Base-by-base conservation (phyloP, 768 basidiomycete genomes). In the Psilocybe sp. region DNA sequence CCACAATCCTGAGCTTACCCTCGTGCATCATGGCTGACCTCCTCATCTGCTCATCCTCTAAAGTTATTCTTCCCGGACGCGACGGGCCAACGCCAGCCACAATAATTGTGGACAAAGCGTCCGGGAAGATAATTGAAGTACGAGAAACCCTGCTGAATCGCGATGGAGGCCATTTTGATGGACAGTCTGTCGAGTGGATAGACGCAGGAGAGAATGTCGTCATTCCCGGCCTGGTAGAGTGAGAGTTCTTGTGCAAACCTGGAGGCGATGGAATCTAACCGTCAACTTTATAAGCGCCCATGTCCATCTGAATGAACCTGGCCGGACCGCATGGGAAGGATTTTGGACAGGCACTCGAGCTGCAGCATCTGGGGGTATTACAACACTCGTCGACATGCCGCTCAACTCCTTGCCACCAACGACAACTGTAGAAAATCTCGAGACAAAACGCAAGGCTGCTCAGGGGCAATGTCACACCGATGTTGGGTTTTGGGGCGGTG, bases 391-490 rank as follows among this genome's bases (percentile, higher is more conserved):
- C 31, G 97, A 98, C 69, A 99, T 98, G 96, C 97, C 96, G 2
- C 74, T 99, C 47, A 98, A 99, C 67, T 96, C 94, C 2, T 90
- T 98, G 47, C 96, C 96, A 1, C 93, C 97, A 0, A 98, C 97
- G 0, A 95, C 92, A 1, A 94, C 92, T 0, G 78, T 92, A 7
- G 70, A 70, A 5, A 84, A 96, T 61, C 76, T 98, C 8, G 69
- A 81, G 40, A 59, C 71, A 20, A 98, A 98, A 72, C 77, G 82
- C 5, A 62, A 65, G 10, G 89, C 85, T 1, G 92, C 96, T 2
- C 59, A 66, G 43, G 82, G 81, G 2, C 85, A 93, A 60, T 89
- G 85, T 60, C 81, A 80, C 66, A 80, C 81, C 9, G 92, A 96
- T 64, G 82, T 94, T 36, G 92, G 85, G 1, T 94, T 95, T 67